Percentiles rank a stretch among this genome's conserved stretches.
Evolutionary conservation across 768 basidiomycete species (phyloP).

Genomic region (Hirschioporus abietinus): DNA sequence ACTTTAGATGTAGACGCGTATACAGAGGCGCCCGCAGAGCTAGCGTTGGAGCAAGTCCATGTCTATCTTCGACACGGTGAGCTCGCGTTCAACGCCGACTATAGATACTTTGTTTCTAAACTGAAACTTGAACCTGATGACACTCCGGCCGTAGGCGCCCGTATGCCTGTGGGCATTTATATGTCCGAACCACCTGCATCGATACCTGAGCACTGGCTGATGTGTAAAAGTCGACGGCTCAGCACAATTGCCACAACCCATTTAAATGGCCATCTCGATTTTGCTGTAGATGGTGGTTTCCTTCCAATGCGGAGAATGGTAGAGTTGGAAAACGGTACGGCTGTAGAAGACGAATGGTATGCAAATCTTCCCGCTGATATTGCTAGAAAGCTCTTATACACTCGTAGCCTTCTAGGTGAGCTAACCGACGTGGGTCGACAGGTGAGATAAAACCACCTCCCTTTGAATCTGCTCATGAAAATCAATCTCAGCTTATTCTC

Average conservation of each 20-base stretch:
- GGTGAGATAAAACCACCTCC: slow-evolving; percentile 30
- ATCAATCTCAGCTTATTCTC: slow-evolving; percentile 7
- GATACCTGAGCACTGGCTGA: slow-evolving; percentile 63
- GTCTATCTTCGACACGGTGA: slow-evolving; percentile 71
- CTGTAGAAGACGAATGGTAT: slow-evolving; percentile 59
- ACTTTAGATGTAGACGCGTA: slow-evolving; percentile 59
- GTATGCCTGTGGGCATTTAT: slow-evolving; percentile 68
- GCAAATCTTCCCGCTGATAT: slow-evolving; percentile 15
- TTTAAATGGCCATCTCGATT: not conserved
- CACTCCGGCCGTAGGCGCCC: no score
- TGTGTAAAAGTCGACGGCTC: slow-evolving; percentile 56
- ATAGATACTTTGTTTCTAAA: not conserved
- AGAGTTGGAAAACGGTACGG: slow-evolving; percentile 51
- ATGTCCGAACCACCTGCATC: slow-evolving; percentile 56
- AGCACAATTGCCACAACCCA: slow-evolving; percentile 33
- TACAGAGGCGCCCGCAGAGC: slow-evolving; percentile 46
- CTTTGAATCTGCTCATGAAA: not conserved
- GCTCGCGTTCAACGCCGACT: slow-evolving; percentile 20
- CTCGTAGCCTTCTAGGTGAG: slow-evolving; percentile 59
- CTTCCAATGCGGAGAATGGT: slow-evolving; percentile 42
- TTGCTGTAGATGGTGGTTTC: slow-evolving; percentile 17
- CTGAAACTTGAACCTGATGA: slow-evolving; percentile 5
- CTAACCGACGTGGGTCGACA: slow-evolving; percentile 65
- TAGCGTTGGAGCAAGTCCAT: slow-evolving; percentile 67
- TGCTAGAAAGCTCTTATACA: not conserved